Base-by-base conservation (phyloP, 192 early-diverging fungal genomes). In the Coemansia erecta region DNA sequence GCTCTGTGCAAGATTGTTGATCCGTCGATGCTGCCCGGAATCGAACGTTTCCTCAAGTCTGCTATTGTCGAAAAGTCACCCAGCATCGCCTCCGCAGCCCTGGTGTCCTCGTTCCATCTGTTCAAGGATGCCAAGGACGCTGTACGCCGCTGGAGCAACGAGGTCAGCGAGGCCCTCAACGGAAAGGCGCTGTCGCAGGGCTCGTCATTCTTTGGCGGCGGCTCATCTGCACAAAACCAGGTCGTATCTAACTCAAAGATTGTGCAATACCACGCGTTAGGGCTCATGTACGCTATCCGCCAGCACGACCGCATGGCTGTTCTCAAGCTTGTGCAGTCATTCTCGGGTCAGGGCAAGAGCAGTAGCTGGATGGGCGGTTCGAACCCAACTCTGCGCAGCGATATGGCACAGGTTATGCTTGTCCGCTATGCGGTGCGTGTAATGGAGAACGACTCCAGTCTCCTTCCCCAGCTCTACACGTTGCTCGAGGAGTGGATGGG, bases 261-360 rank as follows among this genome's bases (percentile, higher is more conserved):
- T 72, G 86, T 87, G 33, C 97, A 99, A 81, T 99, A 99, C 76
- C 97, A 99, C 65, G 95, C 97, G n/a, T 70, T 98, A 13, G 97
- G 95, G 3, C 81, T 99, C 9, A 67, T 99, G 74, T 99, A 96
- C 65, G 86, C 87, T 49, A 98, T 99, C 55, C 84, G 93, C 12
- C 92, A 95, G 69, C 94, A 97, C 68, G 97, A 99, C 82, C 85
- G 91, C 37, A 98, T 99, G 95, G 97, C 97, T 9, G 92, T 99
- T 48, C 85, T 91, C 67, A 99, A 99, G 80, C 63, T 99, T 53
- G 91, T 98, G 21, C 95, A 98, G 64, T 86, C 85, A 51, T 92
- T 94, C 66, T 84, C 92, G 28, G 65, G 72, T 17, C 75, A 77
- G 63, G 53, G 24, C 59, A 64, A 58, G 53, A 33, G 66, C 62